phyloP scores from a whole-genome alignment of 192 early-diverging fungal genomes.

The Chytriomyces sp. region DNA sequence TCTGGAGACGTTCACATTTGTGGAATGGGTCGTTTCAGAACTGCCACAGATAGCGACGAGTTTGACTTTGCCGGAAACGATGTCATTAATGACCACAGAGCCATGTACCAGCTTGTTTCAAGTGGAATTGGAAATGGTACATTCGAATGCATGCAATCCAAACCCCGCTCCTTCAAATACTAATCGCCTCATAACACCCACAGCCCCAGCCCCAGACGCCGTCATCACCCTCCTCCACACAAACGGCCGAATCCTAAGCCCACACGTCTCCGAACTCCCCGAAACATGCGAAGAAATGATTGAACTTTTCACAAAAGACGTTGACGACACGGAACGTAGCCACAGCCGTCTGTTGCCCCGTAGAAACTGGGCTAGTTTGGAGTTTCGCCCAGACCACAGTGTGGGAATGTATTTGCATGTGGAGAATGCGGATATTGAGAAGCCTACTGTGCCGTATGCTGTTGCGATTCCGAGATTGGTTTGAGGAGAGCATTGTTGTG shows the following conservation, averaged over 20 bases:
- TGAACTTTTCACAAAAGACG: conserved; percentile 70
- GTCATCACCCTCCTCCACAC: conserved; percentile 71
- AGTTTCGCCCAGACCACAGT: background rate
- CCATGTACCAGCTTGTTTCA: conserved; percentile 82
- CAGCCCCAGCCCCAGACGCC: conserved; percentile 71
- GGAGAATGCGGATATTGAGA: conserved; percentile 9
- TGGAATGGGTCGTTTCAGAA: conserved; percentile 62
- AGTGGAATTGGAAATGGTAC: conserved; percentile 78
- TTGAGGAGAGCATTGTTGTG: background rate
- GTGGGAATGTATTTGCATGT: conserved; percentile 6
- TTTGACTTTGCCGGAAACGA: conserved; percentile 12
- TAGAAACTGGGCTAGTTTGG: conserved; percentile 14
- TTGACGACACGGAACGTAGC: conserved; percentile 56
- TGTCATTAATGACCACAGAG: conserved; percentile 60
- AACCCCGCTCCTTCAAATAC: background rate
- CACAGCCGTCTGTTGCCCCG: conserved; percentile 4
- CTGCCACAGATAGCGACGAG: conserved; percentile 66
- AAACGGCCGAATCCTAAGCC: conserved; percentile 62
- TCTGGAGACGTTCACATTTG: conserved; percentile 77
- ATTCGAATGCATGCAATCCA: background rate
- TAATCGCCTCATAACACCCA: background rate
- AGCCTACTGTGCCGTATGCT: conserved; percentile 2
- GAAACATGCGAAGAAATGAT: conserved; percentile 75
- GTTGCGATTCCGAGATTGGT: background rate
- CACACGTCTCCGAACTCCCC: conserved; percentile 42